Evolutionary conservation across 352 stramenopile species (phyloP).

Genomic region (Globisporangium heterothallicum): DNA sequence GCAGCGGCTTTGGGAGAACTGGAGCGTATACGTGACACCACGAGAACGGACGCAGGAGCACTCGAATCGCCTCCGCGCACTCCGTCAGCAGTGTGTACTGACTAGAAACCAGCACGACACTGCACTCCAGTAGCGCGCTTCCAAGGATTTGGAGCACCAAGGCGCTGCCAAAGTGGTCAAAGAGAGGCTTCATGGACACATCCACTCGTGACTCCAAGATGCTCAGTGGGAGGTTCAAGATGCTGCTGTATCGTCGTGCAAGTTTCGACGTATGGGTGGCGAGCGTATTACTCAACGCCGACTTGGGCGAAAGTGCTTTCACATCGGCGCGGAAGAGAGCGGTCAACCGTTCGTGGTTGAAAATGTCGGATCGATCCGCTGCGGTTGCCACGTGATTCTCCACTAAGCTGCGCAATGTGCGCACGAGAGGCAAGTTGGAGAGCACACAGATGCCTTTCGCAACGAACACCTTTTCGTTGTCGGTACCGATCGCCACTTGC

Average conservation of each 20-base stretch:
- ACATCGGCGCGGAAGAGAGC: constrained; percentile 30
- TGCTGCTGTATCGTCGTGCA: constrained; percentile 32
- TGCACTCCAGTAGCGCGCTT: constrained; percentile 83
- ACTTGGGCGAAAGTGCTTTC: constrained; percentile 6
- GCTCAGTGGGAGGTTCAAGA: constrained; percentile 30
- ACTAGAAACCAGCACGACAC: constrained; percentile 77
- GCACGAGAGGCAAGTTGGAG: constrained; percentile 57
- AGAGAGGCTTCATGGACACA: constrained; percentile 59
- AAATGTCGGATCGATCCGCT: constrained; percentile 29
- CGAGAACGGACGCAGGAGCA: constrained; percentile 80
- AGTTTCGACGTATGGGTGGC: constrained; percentile 26
- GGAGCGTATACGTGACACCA: constrained; percentile 90
- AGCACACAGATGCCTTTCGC: constrained; percentile 69
- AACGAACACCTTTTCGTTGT: constrained; percentile 43
- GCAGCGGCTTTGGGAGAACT: constrained; percentile 74
- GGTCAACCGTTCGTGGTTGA: constrained; percentile 40
- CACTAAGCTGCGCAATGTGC: constrained; percentile 47
- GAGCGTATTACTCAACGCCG: constrained; percentile 20
- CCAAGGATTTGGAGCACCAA: constrained; percentile 71
- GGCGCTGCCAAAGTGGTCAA: constrained; percentile 62
- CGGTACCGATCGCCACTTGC: constrained; percentile 31
- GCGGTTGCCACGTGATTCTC: constrained; percentile 41
- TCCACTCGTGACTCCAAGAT: constrained; percentile 51
- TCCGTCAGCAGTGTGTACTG: constrained; percentile 80
- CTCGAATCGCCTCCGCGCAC: constrained; percentile 79